Conservation (phyloP, 75 land plant species). For the Picea sitchensis region DNA sequence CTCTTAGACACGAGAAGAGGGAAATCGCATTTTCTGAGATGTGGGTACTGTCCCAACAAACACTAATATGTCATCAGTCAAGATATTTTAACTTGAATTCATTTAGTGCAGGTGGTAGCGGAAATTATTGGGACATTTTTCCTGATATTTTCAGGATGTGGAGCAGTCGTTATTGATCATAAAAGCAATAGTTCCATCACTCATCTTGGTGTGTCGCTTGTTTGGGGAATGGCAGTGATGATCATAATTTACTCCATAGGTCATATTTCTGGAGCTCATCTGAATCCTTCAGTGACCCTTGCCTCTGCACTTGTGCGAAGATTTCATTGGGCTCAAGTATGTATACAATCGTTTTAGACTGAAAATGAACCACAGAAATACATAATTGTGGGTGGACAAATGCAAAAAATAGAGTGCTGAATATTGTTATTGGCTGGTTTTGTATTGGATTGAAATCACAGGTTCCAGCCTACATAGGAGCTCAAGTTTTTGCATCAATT, state of each 20-base stretch:
- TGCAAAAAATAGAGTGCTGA: too few relatives aligned
- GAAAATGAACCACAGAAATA: too few relatives aligned
- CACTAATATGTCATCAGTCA: too few relatives aligned
- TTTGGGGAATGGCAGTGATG: constrained; percentile 37
- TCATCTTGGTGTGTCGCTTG: constrained; percentile 30
- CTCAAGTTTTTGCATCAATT: constrained; percentile 55
- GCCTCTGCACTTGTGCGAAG: constrained; percentile 36
- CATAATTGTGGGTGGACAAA: too few relatives aligned
- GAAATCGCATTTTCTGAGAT: too few relatives aligned
- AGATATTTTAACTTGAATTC: too few relatives aligned
- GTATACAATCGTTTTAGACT: too few relatives aligned
- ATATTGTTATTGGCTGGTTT: too few relatives aligned
- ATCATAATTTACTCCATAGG: constrained; percentile 38
- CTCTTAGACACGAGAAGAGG: too few relatives aligned
- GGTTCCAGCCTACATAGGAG: constrained; percentile 45
- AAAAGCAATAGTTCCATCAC: constrained; percentile 12
- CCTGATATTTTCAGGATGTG: constrained; percentile 37
- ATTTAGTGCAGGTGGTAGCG: constrained; percentile 25
- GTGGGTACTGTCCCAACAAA: too few relatives aligned
- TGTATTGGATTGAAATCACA: too few relatives aligned
- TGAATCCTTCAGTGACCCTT: constrained; percentile 61
- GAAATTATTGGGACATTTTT: constrained; percentile 52
- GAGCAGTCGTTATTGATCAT: constrained; percentile 21
- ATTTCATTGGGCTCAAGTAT: constrained; percentile 33
- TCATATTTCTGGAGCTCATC: constrained; percentile 59